phyloP scores from a whole-genome alignment of 495 filamentous ascomycete genomes.

The Delitschia confertaspora region DNA sequence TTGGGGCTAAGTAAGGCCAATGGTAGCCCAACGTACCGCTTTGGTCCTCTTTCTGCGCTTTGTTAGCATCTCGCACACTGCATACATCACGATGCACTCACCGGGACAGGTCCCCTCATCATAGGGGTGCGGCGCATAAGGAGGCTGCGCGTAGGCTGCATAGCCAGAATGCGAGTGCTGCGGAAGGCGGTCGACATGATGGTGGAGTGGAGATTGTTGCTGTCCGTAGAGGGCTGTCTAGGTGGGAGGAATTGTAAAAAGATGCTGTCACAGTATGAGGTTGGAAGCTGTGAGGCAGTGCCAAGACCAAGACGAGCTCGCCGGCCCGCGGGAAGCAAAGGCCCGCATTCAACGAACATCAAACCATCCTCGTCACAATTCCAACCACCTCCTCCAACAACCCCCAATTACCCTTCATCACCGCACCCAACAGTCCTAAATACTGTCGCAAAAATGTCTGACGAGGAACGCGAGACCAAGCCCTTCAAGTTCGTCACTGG shows the following conservation, averaged over 20 bases:
- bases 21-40: constrained; percentile 29
- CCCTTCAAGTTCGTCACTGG: constrained; percentile 99
- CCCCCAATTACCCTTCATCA: constrained; percentile 17
- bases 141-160: constrained; percentile 59
- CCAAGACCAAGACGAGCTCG: not conserved
- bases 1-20: not conserved
- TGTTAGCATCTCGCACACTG: constrained; percentile 11
- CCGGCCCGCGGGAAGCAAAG: not conserved
- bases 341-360: constrained; percentile 10
- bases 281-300: not conserved
- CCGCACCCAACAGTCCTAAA: constrained; percentile 24
- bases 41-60: constrained; percentile 38
- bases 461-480: constrained; percentile 91
- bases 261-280: constrained; percentile 1
- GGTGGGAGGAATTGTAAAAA: not conserved
- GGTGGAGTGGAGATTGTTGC: constrained; percentile 2
- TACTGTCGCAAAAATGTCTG: constrained; percentile 56
- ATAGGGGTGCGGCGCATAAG: constrained; percentile 48
- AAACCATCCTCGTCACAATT: constrained; percentile 16
- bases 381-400: not conserved
- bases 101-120: constrained; percentile 71
- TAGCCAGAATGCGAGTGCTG: constrained; percentile 33
- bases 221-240: not conserved
- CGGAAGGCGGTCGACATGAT: constrained; percentile 24
- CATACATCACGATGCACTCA: constrained; percentile 49